A percentile compares a stretch with the other conserved stretches of the same genome.
Evolutionary conservation across 148 eudicot genomes (phyloP).

Genomic region (Polygonum aviculare): DNA sequence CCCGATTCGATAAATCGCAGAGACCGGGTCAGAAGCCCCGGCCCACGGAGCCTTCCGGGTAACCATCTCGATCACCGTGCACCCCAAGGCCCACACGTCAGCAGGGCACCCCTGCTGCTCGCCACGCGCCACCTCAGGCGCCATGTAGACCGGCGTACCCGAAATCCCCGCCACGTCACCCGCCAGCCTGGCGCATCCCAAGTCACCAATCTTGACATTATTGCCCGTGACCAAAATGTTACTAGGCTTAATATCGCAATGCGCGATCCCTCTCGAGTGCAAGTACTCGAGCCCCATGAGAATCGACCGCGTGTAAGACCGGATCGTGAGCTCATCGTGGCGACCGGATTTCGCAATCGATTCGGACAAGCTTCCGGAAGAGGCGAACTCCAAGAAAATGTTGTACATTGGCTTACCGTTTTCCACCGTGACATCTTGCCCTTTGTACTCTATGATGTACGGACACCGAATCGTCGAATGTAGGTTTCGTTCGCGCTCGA

Average conservation of each 20-base stretch:
- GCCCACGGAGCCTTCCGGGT: conserved; percentile 50
- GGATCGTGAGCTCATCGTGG: background rate
- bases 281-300: conserved; percentile 22
- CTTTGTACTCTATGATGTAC: conserved; percentile 24
- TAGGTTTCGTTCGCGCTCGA: conserved; percentile 18
- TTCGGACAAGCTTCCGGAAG: conserved; percentile 17
- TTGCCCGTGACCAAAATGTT: conserved; percentile 24
- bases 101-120: conserved; percentile 42
- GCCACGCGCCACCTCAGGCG: conserved; percentile 65
- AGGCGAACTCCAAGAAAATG: conserved; percentile 25
- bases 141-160: conserved; percentile 71
- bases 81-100: conserved; percentile 70
- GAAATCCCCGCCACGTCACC: conserved; percentile 19
- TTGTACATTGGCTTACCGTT: conserved; percentile 18
- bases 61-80: conserved; percentile 56
- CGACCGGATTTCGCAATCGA: background rate
- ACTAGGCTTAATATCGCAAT: conserved; percentile 29
- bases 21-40: conserved; percentile 21
- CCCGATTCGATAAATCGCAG: conserved; percentile 38
- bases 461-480: conserved; percentile 20
- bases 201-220: conserved; percentile 50
- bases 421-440: conserved; percentile 19
- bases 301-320: conserved; percentile 6
- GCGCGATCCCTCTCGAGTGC: conserved; percentile 20
- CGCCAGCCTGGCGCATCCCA: conserved; percentile 53